Base-by-base conservation (phyloP, 2,329 filamentous ascomycete genomes). In the Hypoxylon sp. region DNA sequence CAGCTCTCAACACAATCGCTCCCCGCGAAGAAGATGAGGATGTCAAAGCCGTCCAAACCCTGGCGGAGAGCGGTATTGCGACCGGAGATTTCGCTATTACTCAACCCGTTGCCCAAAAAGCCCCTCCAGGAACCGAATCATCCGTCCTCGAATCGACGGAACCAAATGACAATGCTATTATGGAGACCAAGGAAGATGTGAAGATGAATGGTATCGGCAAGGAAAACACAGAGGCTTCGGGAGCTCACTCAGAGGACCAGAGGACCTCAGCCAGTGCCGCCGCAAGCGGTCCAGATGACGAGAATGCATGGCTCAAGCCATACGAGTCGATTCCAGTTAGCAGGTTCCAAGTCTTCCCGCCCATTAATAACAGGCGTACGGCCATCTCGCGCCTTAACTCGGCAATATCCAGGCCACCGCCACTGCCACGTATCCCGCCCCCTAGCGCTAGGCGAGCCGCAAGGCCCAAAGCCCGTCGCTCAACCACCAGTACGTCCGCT, bases 1-100 rank as follows among this genome's bases (percentile, higher is more conserved):
- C 93, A 5, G 87, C 91, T 6, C 83, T 98, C 62, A 94, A 93
- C 71, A 92, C 95, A 1, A 93, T 98, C 59, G 95, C 95, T 11
- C 93, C 92, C 4, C 89, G 95, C 37, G 94, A 97, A 68, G 94
- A 93, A 21, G 89, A 91, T 6, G 87, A 88, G 10, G 82, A 83
- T 29, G 70, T 73, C 3, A 84, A 83, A 65, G 69, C 79, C 5
- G 74, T 74, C 2, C 78, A 80, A 19, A 67, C 72, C 10, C 74
- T 78, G 2, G 78, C 72, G 29, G 74, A 76, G 47, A 75, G 72
- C 44, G 72, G 75, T 11, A 72, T 79, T 32, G 73, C 74, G 4
- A 78, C 80, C 17, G 79, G 77, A 32, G 74, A 78, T 17, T 75
- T 75, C 27, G 74, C 75, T 31, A 70, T 75, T n/a, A 47, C 58